Evolutionary conservation across 163 green algal genomes (phyloP), one percentile per base, ranked within the genome.

Genomic region (Coccomyxa subellipsoidea): DNA sequence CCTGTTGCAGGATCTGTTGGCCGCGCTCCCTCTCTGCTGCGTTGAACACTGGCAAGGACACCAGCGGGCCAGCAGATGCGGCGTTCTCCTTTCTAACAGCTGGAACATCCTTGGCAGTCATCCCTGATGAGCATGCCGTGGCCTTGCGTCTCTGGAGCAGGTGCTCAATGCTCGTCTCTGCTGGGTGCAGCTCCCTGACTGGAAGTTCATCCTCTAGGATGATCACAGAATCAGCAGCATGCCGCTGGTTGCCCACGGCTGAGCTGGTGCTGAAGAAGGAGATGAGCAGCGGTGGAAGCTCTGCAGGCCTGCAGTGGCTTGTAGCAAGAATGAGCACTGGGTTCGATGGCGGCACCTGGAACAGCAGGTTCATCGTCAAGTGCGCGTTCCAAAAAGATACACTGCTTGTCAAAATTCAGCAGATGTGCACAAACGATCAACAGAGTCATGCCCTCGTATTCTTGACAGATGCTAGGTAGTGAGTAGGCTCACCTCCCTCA

Each of bases 401-500:
- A n/a, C n/a, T n/a, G n/a, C n/a, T n/a, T n/a, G n/a, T n/a, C n/a
- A n/a, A n/a, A n/a, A n/a, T n/a, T n/a, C n/a, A n/a, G n/a, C n/a
- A n/a, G 47, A 18, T 66, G 47, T 12, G 47, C 47, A 66, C 12
- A 12, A 66, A 66, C 47, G 18, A 12, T 18, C 18, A 29, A 12
- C 18, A 18, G 12, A 29, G 47, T 18, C 12, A 66, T 66, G 47
- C 47, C 47, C 47, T 29, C 12, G 47, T 66, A 18, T 66, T 18
- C 47, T 18, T 29, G 12, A 12, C 47, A 66, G 47, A 66, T 66
- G 18, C 7, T 27, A 73, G 2, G 7, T 1, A 73, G 0, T 83
- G 35, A 47, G 3, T 27, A 1, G n/a, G 21, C 36, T 77, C 38
- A 80, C 78, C 81, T 87, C 78, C 23, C 40, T 76, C 38, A 85